These are phyloP conservation scores for Pseudogymnoascus sp. DNA, from an alignment of 2,329 filamentous ascomycete genomes.

Conservation along the genomic window DNA sequence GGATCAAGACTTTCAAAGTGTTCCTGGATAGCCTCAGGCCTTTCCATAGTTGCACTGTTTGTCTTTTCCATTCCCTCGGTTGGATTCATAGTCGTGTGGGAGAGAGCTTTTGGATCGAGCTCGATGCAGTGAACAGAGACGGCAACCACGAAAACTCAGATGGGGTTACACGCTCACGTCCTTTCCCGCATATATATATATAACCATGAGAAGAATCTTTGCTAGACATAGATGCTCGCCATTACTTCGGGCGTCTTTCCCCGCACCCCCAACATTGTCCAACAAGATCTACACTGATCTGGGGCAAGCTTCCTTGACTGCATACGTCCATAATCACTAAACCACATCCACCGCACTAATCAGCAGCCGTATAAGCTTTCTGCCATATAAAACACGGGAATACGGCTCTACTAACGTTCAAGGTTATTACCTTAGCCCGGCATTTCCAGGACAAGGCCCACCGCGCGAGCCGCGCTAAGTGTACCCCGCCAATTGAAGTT, in stretches of 20 bases:
- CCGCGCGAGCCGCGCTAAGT: background rate
- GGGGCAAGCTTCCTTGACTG: background rate
- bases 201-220: background rate
- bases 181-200: background rate
- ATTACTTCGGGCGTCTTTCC: background rate
- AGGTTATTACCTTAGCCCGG: background rate
- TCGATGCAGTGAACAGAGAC: background rate
- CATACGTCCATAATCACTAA: background rate
- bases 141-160: background rate
- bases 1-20: background rate
- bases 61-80: background rate
- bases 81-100: background rate
- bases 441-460: background rate
- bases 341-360: background rate
- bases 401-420: background rate
- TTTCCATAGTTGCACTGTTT: background rate
- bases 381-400: background rate
- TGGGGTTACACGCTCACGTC: background rate
- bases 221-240: fast-evolving
- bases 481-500: background rate
- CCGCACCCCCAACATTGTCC: background rate
- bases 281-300: background rate
- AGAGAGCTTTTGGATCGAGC: background rate
- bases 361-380: background rate
- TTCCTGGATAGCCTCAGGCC: background rate